A percentile compares a stretch with the other conserved stretches of the same genome.
These are phyloP conservation scores for Peronosclerospora sorghi DNA, from an alignment of 352 stramenopile species.

Conservation along the genomic window DNA sequence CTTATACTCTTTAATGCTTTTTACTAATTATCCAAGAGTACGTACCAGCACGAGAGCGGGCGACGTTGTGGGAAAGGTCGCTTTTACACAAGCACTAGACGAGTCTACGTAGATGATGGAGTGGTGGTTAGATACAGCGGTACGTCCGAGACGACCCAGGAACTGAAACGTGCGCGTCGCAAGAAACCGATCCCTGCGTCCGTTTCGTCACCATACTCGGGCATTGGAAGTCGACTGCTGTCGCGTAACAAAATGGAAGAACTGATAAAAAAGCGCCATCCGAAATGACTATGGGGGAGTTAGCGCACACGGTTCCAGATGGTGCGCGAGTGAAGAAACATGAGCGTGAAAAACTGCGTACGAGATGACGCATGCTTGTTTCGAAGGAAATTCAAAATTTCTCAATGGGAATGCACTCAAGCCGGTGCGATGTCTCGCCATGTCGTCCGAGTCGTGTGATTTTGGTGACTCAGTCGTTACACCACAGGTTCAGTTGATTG, in stretches of 20 bases:
- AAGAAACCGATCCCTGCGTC: conserved; percentile 48
- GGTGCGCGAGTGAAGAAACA: conserved; percentile 42
- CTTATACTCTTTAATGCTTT: background rate
- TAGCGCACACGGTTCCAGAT: conserved; percentile 66
- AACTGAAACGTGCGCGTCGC: conserved; percentile 3
- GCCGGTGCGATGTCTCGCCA: conserved; percentile 41
- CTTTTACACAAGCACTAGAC: conserved; percentile 38
- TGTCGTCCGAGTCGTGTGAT: conserved; percentile 44
- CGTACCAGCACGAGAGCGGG: conserved; percentile 56
- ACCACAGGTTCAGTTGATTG: conserved; percentile 71
- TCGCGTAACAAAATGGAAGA: conserved; percentile 43
- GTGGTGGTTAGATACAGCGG: too few species aligned
- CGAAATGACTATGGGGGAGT: conserved; percentile 79
- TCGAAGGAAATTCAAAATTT: conserved; percentile 18
- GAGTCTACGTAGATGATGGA: too few species aligned
- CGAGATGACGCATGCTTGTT: conserved; percentile 11
- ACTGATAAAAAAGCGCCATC: conserved; percentile 59
- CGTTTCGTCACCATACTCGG: conserved; percentile 26
- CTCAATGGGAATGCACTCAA: conserved; percentile 35
- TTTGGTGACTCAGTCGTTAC: conserved; percentile 42
- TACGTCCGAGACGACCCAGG: too few species aligned
- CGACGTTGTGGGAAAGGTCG: conserved; percentile 62
- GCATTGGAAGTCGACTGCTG: conserved; percentile 14
- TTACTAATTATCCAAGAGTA: conserved; percentile 26
- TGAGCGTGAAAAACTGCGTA: conserved; percentile 40